Base-by-base conservation (phyloP, 2,329 filamentous ascomycete species). In the Plectosphaerella sp. region DNA sequence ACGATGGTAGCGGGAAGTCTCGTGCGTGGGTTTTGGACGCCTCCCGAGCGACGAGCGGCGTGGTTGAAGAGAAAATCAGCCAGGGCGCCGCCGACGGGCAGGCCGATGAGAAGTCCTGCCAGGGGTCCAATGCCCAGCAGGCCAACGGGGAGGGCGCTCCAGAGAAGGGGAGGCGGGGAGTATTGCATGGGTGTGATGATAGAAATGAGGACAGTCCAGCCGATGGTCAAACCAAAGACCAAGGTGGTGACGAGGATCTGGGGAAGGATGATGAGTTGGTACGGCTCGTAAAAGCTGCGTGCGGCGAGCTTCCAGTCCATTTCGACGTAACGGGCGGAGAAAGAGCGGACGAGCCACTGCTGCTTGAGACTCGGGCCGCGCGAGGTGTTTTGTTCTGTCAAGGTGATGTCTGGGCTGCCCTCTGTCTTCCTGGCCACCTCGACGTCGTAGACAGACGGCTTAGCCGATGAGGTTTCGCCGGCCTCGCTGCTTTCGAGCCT, bases 1-100 rank as follows among this genome's bases (percentile, higher is more conserved):
- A 54, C 47, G 5, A 56, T 45, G n/a, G 54, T 41, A 11, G 52
- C 52, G 6, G 55, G 57, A 15, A 60, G 42, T 12, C 58, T 56
- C 5, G 47, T 51, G 16, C 49, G 28, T 1, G 57, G 57, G 24
- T 59, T 46, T 15, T 47, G 39, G 12, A 20, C 24, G 42, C 53
- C 52, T 16, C 47, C 39, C 3, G 48, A 39, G 16, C 36, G 33
- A 9, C 16, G 45, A 8, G 36, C 39, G n/a, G 48, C 42, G 6
- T 7, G 18, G 8, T 35, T 52, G 46, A 53, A 57, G 9, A 59
- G 43, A 8, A 28, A 54, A n/a, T 55, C 54, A 10, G 54, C 54
- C 14, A 53, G 37, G 3, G 48, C 54, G 2, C 54, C 54, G 9
- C 52, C 54, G 14, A 55, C 24, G 4, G 54, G 52, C 8, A 54